Base-by-base conservation (phyloP, 306 rosid genomes). In the Spatholobus suberectus region DNA sequence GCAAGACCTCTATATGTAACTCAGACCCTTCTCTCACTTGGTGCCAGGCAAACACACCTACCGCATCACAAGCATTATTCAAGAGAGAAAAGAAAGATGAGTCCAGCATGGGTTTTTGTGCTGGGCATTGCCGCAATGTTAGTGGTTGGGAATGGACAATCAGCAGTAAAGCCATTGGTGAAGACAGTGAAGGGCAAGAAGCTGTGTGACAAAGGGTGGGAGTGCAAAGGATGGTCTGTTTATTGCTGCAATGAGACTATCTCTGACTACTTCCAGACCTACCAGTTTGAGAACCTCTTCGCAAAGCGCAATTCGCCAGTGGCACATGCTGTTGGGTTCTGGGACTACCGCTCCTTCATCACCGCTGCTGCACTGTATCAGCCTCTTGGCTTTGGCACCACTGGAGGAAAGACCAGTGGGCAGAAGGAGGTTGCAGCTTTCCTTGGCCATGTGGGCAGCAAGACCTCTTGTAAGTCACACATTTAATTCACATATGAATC, bases 221-320 rank as follows among this genome's bases (percentile, higher is more conserved):
- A 96, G 76, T 96, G 99, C 37, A 84, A 92, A 54, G 93, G 87
- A 0, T 93, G 85, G 87, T 95, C 99, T 1, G 32, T 35, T 44
- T 92, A 79, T 76, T 96, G 99, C 26, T 96, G 99, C 40, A 96
- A 96, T 76, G 91, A 91, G 15, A 96, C 99, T 4, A 91, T 96
- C 13, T 74, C 97, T 8, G 97, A 96, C 12, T 82, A 29, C 77
- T 94, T 96, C 43, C 55, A 92, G 73, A 82, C 88, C 0, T 96
- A 94, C 78, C 99, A 96, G 74, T 96, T 96, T 70, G 99, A 96
- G 92, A 86, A 96, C 32, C 90, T 94, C 20, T 96, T 96, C 85
- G 5, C 91, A 0, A 96, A 96, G 62, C 78, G 99, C 11, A 96
- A 92, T 65, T 9, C 89, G 0, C 99, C 99, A 6, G 86, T 84